Percentiles rank a stretch among this genome's conserved stretches.
Evolutionary conservation across 2,329 filamentous ascomycete genomes (phyloP).

Genomic region (Aureobasidium sp.): DNA sequence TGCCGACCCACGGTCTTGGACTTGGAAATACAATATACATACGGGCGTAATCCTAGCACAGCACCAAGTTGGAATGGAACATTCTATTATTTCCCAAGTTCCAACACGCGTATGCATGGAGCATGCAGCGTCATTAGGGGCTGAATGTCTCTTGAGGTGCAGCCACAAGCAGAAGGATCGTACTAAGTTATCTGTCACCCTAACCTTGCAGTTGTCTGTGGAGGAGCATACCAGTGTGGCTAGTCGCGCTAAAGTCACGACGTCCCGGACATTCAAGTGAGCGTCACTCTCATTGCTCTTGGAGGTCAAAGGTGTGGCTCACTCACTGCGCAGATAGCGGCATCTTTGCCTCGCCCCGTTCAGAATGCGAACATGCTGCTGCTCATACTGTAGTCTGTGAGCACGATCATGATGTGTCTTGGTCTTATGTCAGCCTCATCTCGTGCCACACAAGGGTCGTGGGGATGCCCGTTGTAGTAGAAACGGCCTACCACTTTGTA

Average conservation of each 20-base stretch:
- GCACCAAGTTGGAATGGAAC: background rate
- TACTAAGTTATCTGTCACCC: background rate
- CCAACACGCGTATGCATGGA: background rate
- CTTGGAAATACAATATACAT: constrained; percentile 12
- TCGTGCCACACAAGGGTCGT: constrained; percentile 4
- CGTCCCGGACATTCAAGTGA: background rate
- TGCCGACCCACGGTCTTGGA: constrained; percentile 19
- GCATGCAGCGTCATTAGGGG: background rate
- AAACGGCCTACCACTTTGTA: constrained; percentile 9
- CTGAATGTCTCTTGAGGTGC: background rate
- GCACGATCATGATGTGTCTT: constrained; percentile 13
- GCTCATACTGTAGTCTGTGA: no score
- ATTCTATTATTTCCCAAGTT: constrained; percentile 11
- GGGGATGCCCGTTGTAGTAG: constrained; percentile 5
- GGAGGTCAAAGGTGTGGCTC: background rate
- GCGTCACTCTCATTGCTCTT: background rate
- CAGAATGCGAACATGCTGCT: background rate
- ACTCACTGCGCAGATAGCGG: background rate
- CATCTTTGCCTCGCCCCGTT: background rate
- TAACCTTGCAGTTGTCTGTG: background rate
- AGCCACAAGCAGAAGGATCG: constrained; percentile 16
- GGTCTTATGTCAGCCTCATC: constrained; percentile 12
- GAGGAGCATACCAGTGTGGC: background rate
- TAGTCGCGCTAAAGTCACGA: constrained; percentile 5
- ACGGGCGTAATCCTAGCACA: constrained; percentile 12